Conservation (phyloP, 139 green algal species). For the Volvox reticuliferus region DNA sequence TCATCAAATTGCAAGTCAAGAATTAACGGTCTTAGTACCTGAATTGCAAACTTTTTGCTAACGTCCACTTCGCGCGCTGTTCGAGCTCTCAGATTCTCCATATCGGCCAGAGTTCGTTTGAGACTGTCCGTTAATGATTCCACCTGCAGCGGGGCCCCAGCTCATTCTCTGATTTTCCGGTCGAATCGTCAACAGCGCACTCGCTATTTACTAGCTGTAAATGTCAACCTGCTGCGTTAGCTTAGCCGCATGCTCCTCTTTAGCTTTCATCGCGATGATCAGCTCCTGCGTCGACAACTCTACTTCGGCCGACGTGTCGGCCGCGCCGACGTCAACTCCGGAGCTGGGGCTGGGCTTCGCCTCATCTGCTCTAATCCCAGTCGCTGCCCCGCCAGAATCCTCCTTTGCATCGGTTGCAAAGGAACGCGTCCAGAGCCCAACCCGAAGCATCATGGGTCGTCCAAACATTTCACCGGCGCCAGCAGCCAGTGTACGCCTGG, state of each 20-base stretch:
- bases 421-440: not conserved
- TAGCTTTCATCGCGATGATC: constrained; percentile 37
- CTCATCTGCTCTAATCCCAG: not conserved
- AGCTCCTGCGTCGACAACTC: constrained; percentile 18
- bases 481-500: not conserved
- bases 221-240: constrained; percentile 29
- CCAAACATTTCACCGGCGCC: not conserved
- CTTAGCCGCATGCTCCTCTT: constrained; percentile 33
- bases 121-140: constrained; percentile 82
- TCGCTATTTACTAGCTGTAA: no score
- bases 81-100: constrained; percentile 93
- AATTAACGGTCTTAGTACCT: not conserved
- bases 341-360: not conserved
- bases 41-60: constrained; percentile 86
- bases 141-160: constrained; percentile 54
- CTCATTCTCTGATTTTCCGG: no score
- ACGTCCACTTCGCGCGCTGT: constrained; percentile 77
- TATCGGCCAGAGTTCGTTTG: constrained; percentile 86
- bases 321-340: not conserved
- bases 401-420: constrained; percentile 11
- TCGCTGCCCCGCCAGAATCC: not conserved
- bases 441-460: constrained; percentile 8
- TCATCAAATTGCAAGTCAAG: no score
- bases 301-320: not conserved
- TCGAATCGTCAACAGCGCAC: no score